Base-by-base conservation (phyloP, 805 yeast genomes). In the Wickerhamomyces queroliae region DNA sequence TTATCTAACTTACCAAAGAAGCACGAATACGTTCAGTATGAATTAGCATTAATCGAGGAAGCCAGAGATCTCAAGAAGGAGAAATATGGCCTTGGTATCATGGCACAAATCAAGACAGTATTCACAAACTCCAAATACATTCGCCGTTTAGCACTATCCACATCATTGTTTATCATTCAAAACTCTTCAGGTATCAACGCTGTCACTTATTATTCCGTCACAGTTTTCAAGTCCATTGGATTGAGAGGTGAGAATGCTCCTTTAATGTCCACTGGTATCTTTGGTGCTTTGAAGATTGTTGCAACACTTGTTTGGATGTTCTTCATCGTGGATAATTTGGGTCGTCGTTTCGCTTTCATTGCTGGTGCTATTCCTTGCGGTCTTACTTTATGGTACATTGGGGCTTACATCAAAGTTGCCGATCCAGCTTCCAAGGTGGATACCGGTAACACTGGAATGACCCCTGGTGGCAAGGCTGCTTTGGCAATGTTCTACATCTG, bases 131-230 rank as follows among this genome's bases (percentile, higher is more conserved):
- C 42, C 48, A 59, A 48, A 43, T 66, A 49, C 17, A 35, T 66
- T 20, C 56, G 59, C 44, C 52, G 76, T 36, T 52, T 70, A 26
- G 45, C 61, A 3, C 48, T 69, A 31, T 59, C 72, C 5, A 58
- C 66, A 1, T 56, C 67, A 2, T 48, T 67, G 13, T 69, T 68
- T 42, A 50, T 63, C 36, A 54, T 70, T 56, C 75, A 70, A 44
- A 69, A 70, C 43, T 63, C 71, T 33, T 67, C 66, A 41, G 78
- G 78, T 33, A 67, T 74, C 50, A 66, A 71, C 45, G 75, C 77
- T 28, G 61, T 73, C 41, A 71, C 67, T 33, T 75, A 75, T 52
- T 75, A 74, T 52, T 70, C 78, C 9, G 75, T 75, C 15, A 63
- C 70, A 3, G 62, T 75, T 33, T 72, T 74, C 52, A 56, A 66